Conservation (phyloP, 2,329 filamentous ascomycete species). For the Pseudocercospora musae region DNA sequence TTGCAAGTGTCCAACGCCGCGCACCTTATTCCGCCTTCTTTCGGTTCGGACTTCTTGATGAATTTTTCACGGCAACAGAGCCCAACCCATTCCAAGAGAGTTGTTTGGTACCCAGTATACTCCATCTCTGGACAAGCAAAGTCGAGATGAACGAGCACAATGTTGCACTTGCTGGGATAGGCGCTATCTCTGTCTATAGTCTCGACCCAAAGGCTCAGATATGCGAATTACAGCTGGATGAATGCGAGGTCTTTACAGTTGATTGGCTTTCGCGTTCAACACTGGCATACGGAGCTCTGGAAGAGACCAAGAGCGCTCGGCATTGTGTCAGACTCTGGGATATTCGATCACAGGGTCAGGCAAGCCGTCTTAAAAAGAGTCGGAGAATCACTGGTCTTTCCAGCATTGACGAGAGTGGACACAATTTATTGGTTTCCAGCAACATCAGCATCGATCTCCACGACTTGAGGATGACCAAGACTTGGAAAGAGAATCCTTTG, state of each 20-base stretch:
- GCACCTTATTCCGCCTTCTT: not conserved
- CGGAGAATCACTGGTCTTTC: conserved; percentile 12
- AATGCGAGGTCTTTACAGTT: conserved; percentile 10
- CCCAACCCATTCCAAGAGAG: not conserved
- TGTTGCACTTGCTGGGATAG: not conserved
- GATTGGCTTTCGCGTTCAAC: conserved; percentile 14
- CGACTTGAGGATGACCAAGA: conserved; percentile 18
- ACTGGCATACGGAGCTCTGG: conserved; percentile 10
- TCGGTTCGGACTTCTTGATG: not conserved
- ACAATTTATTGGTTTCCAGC: conserved; percentile 18
- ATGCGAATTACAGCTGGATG: not conserved
- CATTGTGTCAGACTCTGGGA: conserved; percentile 21
- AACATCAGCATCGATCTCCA: conserved; percentile 20
- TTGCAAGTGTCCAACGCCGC: not conserved
- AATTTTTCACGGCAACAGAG: not conserved
- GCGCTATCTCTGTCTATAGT: not conserved
- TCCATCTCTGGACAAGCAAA: not conserved
- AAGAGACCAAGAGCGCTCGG: not conserved
- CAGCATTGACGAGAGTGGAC: conserved; percentile 3
- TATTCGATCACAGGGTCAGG: conserved; percentile 1
- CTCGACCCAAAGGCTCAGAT: not conserved
- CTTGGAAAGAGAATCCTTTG: conserved; percentile 5
- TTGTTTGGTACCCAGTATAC: not conserved
- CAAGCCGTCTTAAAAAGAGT: conserved; percentile 6
- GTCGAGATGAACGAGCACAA: not conserved